Evolutionary conservation across 225 moss, liverwort and hornwort species (phyloP).

Genomic region (Marchantia polymorpha): DNA sequence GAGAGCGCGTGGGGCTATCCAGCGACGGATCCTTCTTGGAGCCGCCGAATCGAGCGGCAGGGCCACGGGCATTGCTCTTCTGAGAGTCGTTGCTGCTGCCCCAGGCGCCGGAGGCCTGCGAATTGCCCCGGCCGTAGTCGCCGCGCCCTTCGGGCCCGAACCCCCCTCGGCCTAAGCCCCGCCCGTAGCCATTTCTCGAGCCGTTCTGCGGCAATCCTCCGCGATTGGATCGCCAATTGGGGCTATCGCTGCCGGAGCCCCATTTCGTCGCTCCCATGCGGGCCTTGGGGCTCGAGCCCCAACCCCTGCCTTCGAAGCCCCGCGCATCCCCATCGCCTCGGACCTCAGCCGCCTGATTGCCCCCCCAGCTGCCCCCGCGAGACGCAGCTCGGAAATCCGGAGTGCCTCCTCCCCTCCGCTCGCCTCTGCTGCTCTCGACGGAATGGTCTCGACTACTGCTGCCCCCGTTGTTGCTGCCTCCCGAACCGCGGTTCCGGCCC

Average conservation of each 20-base stretch:
- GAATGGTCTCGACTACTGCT: conserved; percentile 42
- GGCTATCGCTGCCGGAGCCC: conserved; percentile 22
- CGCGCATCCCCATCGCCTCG: conserved; percentile 5
- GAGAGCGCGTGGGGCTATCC: conserved; percentile 2
- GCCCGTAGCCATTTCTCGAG: conserved; percentile 3
- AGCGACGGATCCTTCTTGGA: background rate
- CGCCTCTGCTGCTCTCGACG: conserved; percentile 27
- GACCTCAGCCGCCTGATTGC: background rate
- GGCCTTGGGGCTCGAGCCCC: conserved; percentile 19
- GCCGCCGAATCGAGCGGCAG: conserved; percentile 5
- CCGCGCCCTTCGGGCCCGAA: background rate
- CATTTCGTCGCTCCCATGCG: background rate
- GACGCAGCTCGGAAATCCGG: background rate
- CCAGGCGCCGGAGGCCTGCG: conserved; percentile 10
- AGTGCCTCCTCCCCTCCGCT: conserved; percentile 19
- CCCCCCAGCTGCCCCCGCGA: conserved; percentile 8
- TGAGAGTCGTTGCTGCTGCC: conserved; percentile 1
- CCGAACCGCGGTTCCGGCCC: conserved; percentile 22
- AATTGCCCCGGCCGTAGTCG: conserved; percentile 15
- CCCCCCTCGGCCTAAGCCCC: conserved; percentile 6
- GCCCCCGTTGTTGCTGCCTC: conserved; percentile 21
- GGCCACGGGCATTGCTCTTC: background rate
- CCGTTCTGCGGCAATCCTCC: conserved; percentile 15
- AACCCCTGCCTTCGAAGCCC: conserved; percentile 18
- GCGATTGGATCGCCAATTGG: conserved; percentile 35